Evolutionary conservation across 2,329 filamentous ascomycete species (phyloP).

Genomic region (Curvularia verruculosa): DNA sequence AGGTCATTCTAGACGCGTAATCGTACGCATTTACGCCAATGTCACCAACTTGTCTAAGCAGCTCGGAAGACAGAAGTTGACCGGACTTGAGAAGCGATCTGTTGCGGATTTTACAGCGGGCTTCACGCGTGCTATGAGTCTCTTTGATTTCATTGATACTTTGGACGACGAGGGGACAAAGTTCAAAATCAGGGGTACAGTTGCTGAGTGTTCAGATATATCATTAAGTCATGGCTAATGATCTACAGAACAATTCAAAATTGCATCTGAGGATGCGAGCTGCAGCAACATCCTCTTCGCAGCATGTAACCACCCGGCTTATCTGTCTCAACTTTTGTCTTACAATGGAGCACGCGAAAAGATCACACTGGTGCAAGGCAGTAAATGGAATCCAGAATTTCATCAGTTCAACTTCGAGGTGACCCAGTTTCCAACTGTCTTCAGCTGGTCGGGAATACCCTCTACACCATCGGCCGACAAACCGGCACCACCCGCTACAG

Average conservation of each 20-base stretch:
- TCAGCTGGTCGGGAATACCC: conserved; percentile 49
- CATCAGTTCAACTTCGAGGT: conserved; percentile 58
- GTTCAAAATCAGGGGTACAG: conserved; percentile 63
- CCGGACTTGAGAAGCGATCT: conserved; percentile 62
- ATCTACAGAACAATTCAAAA: conserved; percentile 18
- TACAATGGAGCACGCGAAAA: conserved; percentile 57
- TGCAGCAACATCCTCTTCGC: conserved; percentile 70
- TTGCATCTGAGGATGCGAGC: conserved; percentile 47
- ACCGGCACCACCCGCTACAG: background rate
- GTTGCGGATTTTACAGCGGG: conserved; percentile 62
- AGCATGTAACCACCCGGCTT: conserved; percentile 66
- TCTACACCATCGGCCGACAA: conserved; percentile 9
- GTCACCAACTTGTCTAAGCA: conserved; percentile 60
- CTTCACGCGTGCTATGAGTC: conserved; percentile 63
- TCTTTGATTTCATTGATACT: conserved; percentile 68
- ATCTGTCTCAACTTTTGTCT: conserved; percentile 62
- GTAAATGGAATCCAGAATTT: conserved; percentile 61
- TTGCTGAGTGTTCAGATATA: background rate
- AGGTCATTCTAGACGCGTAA: conserved; percentile 58
- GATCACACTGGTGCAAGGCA: conserved; percentile 62
- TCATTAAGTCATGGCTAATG: conserved; percentile 9
- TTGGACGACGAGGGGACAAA: conserved; percentile 65
- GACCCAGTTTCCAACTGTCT: conserved; percentile 60
- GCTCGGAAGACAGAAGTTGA: conserved; percentile 57
- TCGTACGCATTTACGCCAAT: conserved; percentile 64